A percentile compares a stretch with the other conserved stretches of the same genome.
Conservation (phyloP, 176 grass and related monocot genomes). For the Bonia amplexicaulis region DNA sequence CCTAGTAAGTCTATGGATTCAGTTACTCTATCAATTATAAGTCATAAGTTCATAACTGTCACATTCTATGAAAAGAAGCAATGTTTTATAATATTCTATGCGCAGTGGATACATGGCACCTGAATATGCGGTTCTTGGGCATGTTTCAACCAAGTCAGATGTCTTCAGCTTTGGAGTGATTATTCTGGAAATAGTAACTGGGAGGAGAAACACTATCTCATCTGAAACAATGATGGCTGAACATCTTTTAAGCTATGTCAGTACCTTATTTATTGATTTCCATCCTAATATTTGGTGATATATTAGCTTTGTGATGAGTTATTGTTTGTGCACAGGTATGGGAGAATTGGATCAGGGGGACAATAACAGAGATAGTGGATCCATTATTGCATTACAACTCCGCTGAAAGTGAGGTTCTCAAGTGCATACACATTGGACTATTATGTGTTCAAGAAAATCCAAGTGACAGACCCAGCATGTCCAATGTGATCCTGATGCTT, state of each 20-base stretch:
- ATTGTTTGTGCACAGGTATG: conserved; percentile 2
- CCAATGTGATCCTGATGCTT: conserved; percentile 35
- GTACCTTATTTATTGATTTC: background rate
- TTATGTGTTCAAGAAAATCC: conserved; percentile 50
- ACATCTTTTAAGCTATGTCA: conserved; percentile 15
- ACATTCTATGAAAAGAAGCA: background rate
- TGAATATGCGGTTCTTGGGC: conserved; percentile 47
- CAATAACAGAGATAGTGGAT: background rate
- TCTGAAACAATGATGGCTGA: conserved; percentile 31
- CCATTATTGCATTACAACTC: background rate
- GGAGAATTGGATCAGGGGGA: conserved; percentile 19
- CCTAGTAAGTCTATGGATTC: conserved; percentile 42
- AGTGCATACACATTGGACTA: conserved; percentile 39
- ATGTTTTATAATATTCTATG: background rate
- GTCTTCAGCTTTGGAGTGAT: conserved; percentile 56
- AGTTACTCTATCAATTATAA: background rate
- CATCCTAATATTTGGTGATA: no score
- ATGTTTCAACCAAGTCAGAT: conserved; percentile 45
- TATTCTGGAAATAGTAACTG: conserved; percentile 51
- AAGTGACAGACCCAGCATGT: conserved; percentile 37
- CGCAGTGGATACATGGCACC: conserved; percentile 43
- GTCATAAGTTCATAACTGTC: background rate
- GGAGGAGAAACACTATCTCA: conserved; percentile 34
- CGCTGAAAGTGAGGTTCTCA: conserved; percentile 17
- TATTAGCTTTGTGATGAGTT: background rate